Conservation (phyloP, 192 early-diverging fungal genomes). For the Backusella mclennaniae region DNA sequence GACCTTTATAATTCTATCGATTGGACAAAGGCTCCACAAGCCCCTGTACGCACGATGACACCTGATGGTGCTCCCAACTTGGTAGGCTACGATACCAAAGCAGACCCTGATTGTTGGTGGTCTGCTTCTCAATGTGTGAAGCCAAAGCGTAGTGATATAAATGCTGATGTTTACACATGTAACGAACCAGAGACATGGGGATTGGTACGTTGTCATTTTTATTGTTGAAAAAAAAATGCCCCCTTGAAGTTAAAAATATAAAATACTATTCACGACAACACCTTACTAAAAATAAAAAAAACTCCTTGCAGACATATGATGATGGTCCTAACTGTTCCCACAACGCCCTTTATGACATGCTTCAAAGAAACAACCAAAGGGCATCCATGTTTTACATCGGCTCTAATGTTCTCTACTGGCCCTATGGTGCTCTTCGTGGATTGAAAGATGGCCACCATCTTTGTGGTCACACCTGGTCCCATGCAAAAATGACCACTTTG, state of each 20-base stretch:
- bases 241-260: neutral
- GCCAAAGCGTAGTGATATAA: slow-evolving; percentile 23
- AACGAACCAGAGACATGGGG: slow-evolving; percentile 44
- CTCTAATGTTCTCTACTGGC: slow-evolving; percentile 50
- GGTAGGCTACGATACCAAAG: slow-evolving; percentile 7
- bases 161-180: slow-evolving; percentile 43
- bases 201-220: neutral
- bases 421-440: slow-evolving; percentile 41
- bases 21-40: slow-evolving; percentile 36
- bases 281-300: neutral
- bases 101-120: slow-evolving; percentile 45
- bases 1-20: slow-evolving; percentile 46
- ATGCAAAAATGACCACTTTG: slow-evolving; percentile 48
- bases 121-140: slow-evolving; percentile 40
- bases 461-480: slow-evolving; percentile 64
- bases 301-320: slow-evolving; percentile 48
- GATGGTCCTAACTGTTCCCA: slow-evolving; percentile 58
- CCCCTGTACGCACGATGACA: slow-evolving; percentile 22
- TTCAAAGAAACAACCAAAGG: slow-evolving; percentile 46
- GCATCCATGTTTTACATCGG: slow-evolving; percentile 66
- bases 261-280: neutral
- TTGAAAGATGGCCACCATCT: slow-evolving; percentile 58
- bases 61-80: slow-evolving; percentile 28
- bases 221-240: neutral
- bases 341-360: slow-evolving; percentile 41